phyloP scores from a whole-genome alignment of 177 flowering plant genomes.

The Tripterygium wilfordii region DNA sequence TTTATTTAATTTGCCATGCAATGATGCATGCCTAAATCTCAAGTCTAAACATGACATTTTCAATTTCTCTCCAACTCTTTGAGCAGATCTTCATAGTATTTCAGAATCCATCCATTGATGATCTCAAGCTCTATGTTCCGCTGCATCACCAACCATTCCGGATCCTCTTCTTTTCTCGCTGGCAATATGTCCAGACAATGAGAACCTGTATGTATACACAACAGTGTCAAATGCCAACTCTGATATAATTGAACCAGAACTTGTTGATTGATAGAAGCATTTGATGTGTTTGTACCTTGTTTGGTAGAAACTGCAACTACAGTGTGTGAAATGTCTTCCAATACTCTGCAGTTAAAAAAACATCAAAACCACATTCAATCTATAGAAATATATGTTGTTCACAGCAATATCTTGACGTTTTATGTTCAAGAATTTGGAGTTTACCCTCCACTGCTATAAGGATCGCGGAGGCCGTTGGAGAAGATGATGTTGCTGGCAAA shows the following conservation, averaged over 20 bases:
- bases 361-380: too few species aligned
- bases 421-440: too few species aligned
- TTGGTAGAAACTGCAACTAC: constrained; percentile 4
- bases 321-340: constrained; percentile 19
- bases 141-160: constrained; percentile 24
- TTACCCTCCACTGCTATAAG: constrained; percentile 29
- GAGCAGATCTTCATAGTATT: constrained; percentile 18
- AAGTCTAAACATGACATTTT: too few species aligned
- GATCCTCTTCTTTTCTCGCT: constrained; percentile 14
- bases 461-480: constrained; percentile 27
- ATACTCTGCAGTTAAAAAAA: constrained; percentile 9
- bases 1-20: too few species aligned
- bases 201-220: constrained; percentile 30
- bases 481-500: constrained; percentile 31
- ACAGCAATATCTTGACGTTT: too few species aligned
- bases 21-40: too few species aligned
- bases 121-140: constrained; percentile 22
- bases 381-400: too few species aligned
- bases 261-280: too few species aligned
- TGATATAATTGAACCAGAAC: too few species aligned
- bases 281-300: neutral
- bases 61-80: too few species aligned
- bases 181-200: constrained; percentile 29
- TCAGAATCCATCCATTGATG: constrained; percentile 19
- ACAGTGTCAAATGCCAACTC: too few species aligned